phyloP scores from a whole-genome alignment of 2,329 filamentous ascomycete species.

The Sordariomycetes sp. region DNA sequence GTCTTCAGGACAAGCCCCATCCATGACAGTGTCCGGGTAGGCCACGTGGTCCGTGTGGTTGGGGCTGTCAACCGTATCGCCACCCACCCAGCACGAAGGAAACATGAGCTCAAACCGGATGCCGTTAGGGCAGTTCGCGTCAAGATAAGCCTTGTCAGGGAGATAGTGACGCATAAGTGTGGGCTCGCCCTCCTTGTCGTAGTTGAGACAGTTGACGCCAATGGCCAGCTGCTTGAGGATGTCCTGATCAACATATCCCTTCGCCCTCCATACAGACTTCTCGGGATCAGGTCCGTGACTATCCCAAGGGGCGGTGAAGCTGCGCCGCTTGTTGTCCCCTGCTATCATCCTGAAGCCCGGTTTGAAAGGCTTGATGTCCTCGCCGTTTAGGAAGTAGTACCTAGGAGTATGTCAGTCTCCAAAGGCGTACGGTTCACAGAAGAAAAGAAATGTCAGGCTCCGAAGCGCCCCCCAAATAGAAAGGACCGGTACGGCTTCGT shows the following conservation, averaged over 20 bases:
- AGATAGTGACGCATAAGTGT: constrained; percentile 74
- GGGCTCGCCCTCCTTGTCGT: constrained; percentile 51
- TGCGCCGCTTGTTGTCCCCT: constrained; percentile 56
- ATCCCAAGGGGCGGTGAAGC: constrained; percentile 58
- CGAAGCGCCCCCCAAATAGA: too few species aligned
- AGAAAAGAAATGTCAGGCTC: too few species aligned
- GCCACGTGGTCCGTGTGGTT: constrained; percentile 60
- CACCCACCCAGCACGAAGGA: constrained; percentile 80
- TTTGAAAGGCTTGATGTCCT: constrained; percentile 65
- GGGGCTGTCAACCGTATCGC: constrained; percentile 42
- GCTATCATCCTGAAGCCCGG: constrained; percentile 72
- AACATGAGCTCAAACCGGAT: constrained; percentile 79
- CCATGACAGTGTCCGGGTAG: constrained; percentile 68
- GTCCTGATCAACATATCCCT: constrained; percentile 54
- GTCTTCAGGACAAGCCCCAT: constrained; percentile 61
- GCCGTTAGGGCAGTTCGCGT: constrained; percentile 72
- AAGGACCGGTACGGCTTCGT: too few species aligned
- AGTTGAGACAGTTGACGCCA: constrained; percentile 95
- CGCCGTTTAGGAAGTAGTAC: constrained; percentile 71
- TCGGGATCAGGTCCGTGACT: constrained; percentile 51
- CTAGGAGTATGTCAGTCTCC: constrained; percentile 26
- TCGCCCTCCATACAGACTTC: constrained; percentile 59
- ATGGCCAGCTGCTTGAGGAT: constrained; percentile 70
- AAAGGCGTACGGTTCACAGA: background rate
- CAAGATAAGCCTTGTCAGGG: constrained; percentile 69